Percentiles rank a stretch among this genome's conserved stretches.
Conservation (phyloP, 2,329 filamentous ascomycete genomes). For the Coleophoma cylindrospora region DNA sequence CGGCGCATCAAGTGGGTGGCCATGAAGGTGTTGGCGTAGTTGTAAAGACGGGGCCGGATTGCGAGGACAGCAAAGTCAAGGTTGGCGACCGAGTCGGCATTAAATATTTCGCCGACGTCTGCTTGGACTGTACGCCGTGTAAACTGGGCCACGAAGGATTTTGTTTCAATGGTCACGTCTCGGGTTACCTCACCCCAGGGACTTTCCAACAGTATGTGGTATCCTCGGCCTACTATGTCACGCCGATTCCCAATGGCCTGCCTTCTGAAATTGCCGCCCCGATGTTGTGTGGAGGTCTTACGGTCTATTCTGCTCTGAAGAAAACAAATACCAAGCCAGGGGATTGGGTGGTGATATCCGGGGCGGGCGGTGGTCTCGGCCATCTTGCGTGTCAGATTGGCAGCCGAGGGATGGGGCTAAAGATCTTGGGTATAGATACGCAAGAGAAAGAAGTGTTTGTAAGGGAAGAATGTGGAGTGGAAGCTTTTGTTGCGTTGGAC, state of each 20-base stretch:
- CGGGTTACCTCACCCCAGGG: slow-evolving; percentile 59
- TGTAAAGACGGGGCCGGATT: slow-evolving; percentile 55
- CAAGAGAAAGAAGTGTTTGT: slow-evolving; percentile 51
- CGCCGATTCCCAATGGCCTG: slow-evolving; percentile 57
- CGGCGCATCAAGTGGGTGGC: slow-evolving; percentile 57
- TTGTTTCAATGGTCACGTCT: slow-evolving; percentile 46
- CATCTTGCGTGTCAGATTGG: slow-evolving; percentile 56
- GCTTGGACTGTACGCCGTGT: slow-evolving; percentile 7
- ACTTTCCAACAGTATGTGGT: slow-evolving; percentile 66
- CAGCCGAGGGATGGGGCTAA: slow-evolving; percentile 48
- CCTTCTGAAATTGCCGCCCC: slow-evolving; percentile 55
- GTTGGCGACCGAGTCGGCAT: slow-evolving; percentile 62
- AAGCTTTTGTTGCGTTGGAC: slow-evolving; percentile 59
- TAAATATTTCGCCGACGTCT: slow-evolving; percentile 38
- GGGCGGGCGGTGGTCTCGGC: slow-evolving; percentile 56
- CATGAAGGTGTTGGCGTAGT: slow-evolving; percentile 63
- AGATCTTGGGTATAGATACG: slow-evolving; percentile 59
- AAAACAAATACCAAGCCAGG: slow-evolving; percentile 43
- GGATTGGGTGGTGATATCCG: slow-evolving; percentile 43
- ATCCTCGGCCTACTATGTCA: slow-evolving; percentile 59
- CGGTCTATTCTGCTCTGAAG: slow-evolving; percentile 55
- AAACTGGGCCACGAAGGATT: slow-evolving; percentile 7
- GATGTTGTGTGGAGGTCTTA: slow-evolving; percentile 61
- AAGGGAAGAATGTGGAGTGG: slow-evolving; percentile 47
- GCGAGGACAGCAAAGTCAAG: slow-evolving; percentile 47